Base-by-base conservation (phyloP, 2,329 filamentous ascomycete genomes). In the Claviceps africana region DNA sequence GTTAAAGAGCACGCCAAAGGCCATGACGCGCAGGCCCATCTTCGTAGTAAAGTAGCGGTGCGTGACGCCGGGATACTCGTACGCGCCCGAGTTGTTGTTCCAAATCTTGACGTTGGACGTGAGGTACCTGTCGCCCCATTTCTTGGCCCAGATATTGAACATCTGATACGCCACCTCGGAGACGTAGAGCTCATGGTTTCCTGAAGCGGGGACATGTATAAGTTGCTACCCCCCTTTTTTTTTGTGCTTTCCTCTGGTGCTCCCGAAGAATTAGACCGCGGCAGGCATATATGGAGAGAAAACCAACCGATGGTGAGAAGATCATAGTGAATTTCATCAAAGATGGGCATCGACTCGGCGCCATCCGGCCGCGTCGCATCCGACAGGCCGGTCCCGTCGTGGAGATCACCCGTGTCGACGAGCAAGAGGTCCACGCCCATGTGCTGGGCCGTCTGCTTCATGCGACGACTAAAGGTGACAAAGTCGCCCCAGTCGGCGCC, bases 401-500 rank as follows among this genome's bases (percentile, higher is more conserved):
- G 81, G n/a, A 85, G 66, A 61, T 85, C 81, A 21, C 78, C 79
- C 44, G 78, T 82, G 59, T 84, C 80, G 48, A 83, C 64, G 13
- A 83, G 62, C 48, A 83, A 67, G 53, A 83, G 59, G 57, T 84
- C 81, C 6, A 82, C 79, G 10, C 74, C 73, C 56, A 81, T 67
- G 13, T 72, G 68, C 21, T 68, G 67, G 4, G 81, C 80, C 58
- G 75, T 78, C 52, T 75, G 65, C 63, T 77, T 78, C 77, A 83
- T 81, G 55, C 74, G 74, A 48, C 71, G 72, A 13, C 75, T 71
- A 59, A 83, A 83, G 51, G 75, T 75, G 43, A 79, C 77, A 62
- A 77, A 82, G 61, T 84, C 81, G 25, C 81, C 81, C 78, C 79
- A 83, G 60, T 84, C 81, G 2, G 79, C 80, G 42, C 79, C 78